A percentile compares a stretch with the other conserved stretches of the same genome.
These are phyloP conservation scores for Euryodendron excelsum DNA, from an alignment of 148 eudicot genomes.

Conservation along the genomic window DNA sequence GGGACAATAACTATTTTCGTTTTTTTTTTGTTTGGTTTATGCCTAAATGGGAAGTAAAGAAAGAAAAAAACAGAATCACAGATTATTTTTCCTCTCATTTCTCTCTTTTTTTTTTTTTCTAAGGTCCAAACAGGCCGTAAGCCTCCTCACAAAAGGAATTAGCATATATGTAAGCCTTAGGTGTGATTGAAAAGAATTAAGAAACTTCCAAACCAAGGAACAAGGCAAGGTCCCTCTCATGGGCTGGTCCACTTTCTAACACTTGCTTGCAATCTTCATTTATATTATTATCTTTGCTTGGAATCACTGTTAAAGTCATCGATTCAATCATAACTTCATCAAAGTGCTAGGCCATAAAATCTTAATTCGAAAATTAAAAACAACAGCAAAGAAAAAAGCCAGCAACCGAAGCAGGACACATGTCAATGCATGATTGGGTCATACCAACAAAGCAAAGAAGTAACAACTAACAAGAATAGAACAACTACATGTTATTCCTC, in stretches of 20 bases:
- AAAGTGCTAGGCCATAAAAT: background rate
- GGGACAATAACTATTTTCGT: too few species aligned
- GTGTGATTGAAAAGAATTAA: slow-evolving; percentile 8
- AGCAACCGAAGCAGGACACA: background rate
- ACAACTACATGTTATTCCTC: background rate
- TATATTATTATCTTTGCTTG: background rate
- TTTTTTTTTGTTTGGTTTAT: too few species aligned
- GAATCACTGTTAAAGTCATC: background rate
- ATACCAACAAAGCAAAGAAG: too few species aligned
- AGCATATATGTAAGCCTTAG: slow-evolving; percentile 11
- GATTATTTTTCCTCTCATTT: too few species aligned
- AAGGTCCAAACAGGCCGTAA: too few species aligned
- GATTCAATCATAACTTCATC: slow-evolving; percentile 8
- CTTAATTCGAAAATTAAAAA: too few species aligned
- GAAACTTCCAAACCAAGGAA: slow-evolving; percentile 14
- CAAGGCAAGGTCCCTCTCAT: background rate
- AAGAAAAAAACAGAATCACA: too few species aligned
- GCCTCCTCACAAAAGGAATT: too few species aligned
- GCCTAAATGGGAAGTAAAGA: too few species aligned
- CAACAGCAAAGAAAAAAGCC: background rate
- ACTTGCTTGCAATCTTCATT: background rate
- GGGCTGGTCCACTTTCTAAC: slow-evolving; percentile 6
- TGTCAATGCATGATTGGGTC: too few species aligned
- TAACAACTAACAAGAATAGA: background rate
- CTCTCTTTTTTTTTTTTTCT: too few species aligned